These are phyloP conservation scores for Hyparrhenia diplandra DNA, from an alignment of 176 grass and related monocot genomes.

Conservation along the genomic window DNA sequence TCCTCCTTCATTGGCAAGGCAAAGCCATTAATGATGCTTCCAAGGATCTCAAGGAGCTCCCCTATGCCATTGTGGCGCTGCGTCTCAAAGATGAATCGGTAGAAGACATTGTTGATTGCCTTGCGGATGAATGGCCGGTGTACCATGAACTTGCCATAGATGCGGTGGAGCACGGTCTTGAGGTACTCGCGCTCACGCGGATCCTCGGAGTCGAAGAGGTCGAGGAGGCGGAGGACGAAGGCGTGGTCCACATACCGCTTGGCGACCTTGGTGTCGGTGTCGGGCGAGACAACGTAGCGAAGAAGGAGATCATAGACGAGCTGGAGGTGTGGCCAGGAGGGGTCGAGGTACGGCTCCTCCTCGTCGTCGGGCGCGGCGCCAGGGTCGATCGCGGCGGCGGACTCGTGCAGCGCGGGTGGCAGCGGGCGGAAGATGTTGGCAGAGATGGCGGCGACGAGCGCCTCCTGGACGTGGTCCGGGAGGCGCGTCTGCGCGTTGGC, in stretches of 20 bases:
- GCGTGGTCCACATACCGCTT: slow-evolving; percentile 86
- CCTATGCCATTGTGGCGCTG: slow-evolving; percentile 74
- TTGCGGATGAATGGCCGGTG: slow-evolving; percentile 86
- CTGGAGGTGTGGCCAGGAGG: slow-evolving; percentile 75
- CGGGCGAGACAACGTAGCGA: slow-evolving; percentile 70
- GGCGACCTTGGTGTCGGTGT: slow-evolving; percentile 84
- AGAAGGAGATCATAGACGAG: slow-evolving; percentile 84
- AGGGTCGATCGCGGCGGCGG: slow-evolving; percentile 50
- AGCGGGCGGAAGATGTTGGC: slow-evolving; percentile 73
- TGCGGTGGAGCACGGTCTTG: slow-evolving; percentile 83
- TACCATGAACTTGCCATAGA: slow-evolving; percentile 94
- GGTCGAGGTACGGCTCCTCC: slow-evolving; percentile 87
- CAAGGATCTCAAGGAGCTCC: slow-evolving; percentile 80
- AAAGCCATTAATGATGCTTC: slow-evolving; percentile 93
- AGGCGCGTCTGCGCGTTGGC: slow-evolving; percentile 45
- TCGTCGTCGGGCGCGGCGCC: slow-evolving; percentile 60
- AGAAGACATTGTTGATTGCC: slow-evolving; percentile 88
- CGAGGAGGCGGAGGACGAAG: slow-evolving; percentile 70
- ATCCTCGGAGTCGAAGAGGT: slow-evolving; percentile 82
- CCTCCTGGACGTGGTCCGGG: slow-evolving; percentile 70
- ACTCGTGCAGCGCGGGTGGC: slow-evolving; percentile 61
- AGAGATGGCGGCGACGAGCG: slow-evolving; percentile 57
- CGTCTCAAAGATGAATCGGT: slow-evolving; percentile 88
- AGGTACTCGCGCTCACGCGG: slow-evolving; percentile 85
- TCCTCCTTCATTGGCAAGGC: slow-evolving; percentile 94